A percentile compares a stretch with the other conserved stretches of the same genome.
phyloP scores from a whole-genome alignment of 371 early-diverging fungal species.

The Lichtheimia ramosa region DNA sequence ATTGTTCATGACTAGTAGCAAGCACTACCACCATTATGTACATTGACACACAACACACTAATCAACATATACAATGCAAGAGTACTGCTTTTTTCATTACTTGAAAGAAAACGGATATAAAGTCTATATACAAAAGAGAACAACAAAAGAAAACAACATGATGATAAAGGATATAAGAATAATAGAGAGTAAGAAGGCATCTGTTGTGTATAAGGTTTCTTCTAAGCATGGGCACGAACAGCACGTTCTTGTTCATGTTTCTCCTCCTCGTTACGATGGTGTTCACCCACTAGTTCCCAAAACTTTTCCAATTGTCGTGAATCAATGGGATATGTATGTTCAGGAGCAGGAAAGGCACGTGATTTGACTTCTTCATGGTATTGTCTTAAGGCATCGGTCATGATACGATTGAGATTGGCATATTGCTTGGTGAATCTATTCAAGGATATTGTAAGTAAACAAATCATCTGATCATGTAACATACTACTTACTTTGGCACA shows the following conservation, averaged over 20 bases:
- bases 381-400: constrained; percentile 66
- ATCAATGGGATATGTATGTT: constrained; percentile 76
- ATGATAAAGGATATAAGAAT: background rate
- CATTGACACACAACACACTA: no score
- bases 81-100: no score
- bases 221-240: background rate
- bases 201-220: no score
- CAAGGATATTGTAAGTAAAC: background rate
- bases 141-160: no score
- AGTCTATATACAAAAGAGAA: no score
- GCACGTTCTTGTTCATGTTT: constrained; percentile 2
- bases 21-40: no score
- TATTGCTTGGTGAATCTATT: constrained; percentile 88
- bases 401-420: constrained; percentile 71
- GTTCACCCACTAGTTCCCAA: constrained; percentile 13
- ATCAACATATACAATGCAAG: no score
- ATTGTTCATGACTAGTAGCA: no score
- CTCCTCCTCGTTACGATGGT: background rate
- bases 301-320: constrained; percentile 57
- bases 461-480: background rate
- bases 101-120: no score
- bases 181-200: background rate
- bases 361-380: constrained; percentile 79
- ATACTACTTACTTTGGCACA: constrained; percentile 60
- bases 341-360: constrained; percentile 76